Conservation (phyloP, 768 basidiomycete genomes). For the Lentinula sp. region DNA sequence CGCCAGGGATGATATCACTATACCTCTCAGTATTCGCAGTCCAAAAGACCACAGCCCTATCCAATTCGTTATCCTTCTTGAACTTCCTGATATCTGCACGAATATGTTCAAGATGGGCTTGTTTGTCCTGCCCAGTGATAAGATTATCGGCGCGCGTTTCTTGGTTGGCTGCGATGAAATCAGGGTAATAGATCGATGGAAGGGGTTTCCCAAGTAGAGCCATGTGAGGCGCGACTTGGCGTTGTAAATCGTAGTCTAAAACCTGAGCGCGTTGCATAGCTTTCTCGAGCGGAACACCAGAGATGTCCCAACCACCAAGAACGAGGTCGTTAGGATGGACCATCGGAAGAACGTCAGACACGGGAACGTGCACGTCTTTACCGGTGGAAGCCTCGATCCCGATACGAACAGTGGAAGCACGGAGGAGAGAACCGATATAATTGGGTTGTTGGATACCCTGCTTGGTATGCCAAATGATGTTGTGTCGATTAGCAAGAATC, state of each 20-base stretch:
- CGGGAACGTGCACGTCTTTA: slow-evolving; percentile 88
- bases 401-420: slow-evolving; percentile 91
- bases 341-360: slow-evolving; percentile 93
- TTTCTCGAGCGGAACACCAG: slow-evolving; percentile 74
- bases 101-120: slow-evolving; percentile 85
- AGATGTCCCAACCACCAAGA: slow-evolving; percentile 98
- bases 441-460: slow-evolving; percentile 88
- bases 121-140: slow-evolving; percentile 81
- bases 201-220: slow-evolving; percentile 73
- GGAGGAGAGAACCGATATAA: slow-evolving; percentile 95
- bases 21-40: slow-evolving; percentile 99
- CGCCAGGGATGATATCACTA: slow-evolving; percentile 87
- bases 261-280: slow-evolving; percentile 94
- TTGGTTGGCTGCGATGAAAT: slow-evolving; percentile 98
- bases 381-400: slow-evolving; percentile 75
- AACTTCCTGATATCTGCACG: slow-evolving; percentile 92
- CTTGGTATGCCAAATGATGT: slow-evolving; percentile 94
- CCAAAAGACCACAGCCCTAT: slow-evolving; percentile 94
- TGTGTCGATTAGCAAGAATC: slow-evolving; percentile 92
- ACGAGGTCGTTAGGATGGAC: slow-evolving; percentile 98
- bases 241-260: slow-evolving; percentile 94
- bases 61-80: slow-evolving; percentile 77
- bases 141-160: slow-evolving; percentile 94
- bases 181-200: slow-evolving; percentile 94
- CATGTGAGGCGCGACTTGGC: slow-evolving; percentile 88